phyloP scores from a whole-genome alignment of 805 yeast species.

The Saccharomycopsis sp. region DNA sequence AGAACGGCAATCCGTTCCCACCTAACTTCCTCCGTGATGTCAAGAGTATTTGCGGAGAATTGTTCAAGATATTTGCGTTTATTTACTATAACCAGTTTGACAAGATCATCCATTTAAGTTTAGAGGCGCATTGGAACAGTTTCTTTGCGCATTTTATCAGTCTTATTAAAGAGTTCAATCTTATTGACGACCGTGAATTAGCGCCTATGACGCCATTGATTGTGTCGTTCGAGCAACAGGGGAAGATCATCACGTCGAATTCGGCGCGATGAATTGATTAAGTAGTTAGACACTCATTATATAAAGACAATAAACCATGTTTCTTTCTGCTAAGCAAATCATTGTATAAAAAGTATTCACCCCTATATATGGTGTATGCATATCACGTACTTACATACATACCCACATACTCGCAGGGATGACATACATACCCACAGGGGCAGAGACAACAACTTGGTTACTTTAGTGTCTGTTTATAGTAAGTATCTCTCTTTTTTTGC shows the following conservation, averaged over 20 bases:
- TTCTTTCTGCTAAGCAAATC: no score
- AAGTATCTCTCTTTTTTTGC: no score
- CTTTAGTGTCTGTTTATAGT: no score
- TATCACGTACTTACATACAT: no score
- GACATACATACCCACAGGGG: no score
- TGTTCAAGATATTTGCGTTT: constrained; percentile 94
- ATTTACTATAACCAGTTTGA: constrained; percentile 93
- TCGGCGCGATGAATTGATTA: background rate
- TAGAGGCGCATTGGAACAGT: constrained; percentile 98
- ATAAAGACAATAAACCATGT: no score
- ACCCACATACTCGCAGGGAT: no score
- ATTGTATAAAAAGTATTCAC: no score
- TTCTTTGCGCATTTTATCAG: constrained; percentile 92
- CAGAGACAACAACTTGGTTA: no score
- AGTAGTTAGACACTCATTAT: no score
- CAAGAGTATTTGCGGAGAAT: constrained; percentile 81
- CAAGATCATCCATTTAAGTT: constrained; percentile 78
- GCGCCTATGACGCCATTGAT: constrained; percentile 74
- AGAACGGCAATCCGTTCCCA: constrained; percentile 83
- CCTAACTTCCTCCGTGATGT: constrained; percentile 75
- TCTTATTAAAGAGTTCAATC: constrained; percentile 74
- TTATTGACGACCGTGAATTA: constrained; percentile 73
- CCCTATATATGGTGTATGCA: no score
- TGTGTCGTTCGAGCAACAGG: constrained; percentile 75
- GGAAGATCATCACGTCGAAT: constrained; percentile 50